Evolutionary conservation across 2,329 filamentous ascomycete species (phyloP).

Genomic region (Emmonsia crescens): DNA sequence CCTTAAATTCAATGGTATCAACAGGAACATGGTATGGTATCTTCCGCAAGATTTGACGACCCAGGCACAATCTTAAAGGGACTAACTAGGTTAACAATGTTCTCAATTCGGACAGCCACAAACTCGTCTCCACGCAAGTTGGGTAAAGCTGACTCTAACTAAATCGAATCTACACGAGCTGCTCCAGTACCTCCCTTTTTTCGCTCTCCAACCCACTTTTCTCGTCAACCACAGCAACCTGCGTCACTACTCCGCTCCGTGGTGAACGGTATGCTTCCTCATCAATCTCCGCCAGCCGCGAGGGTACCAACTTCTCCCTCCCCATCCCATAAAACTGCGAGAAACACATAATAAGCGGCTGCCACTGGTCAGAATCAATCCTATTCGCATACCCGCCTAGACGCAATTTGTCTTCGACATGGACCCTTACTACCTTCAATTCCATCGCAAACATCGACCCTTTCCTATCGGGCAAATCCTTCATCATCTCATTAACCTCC

Average conservation of each 20-base stretch:
- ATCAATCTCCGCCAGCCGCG: background rate
- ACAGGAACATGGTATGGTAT: too few species aligned
- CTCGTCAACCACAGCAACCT: background rate
- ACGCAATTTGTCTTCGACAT: constrained; percentile 25
- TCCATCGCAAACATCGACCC: constrained; percentile 26
- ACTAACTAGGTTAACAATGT: background rate
- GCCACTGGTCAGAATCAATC: constrained; percentile 35
- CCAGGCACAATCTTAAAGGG: too few species aligned
- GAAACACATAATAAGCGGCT: constrained; percentile 37
- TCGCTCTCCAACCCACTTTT: background rate
- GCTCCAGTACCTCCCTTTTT: background rate
- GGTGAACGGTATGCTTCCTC: background rate
- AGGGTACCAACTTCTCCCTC: constrained; percentile 4
- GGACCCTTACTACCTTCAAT: constrained; percentile 27
- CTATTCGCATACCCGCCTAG: constrained; percentile 30
- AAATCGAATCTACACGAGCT: background rate
- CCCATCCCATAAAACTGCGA: constrained; percentile 33
- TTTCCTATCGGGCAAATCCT: constrained; percentile 19
- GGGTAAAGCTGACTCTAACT: background rate
- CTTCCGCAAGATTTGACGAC: background rate
- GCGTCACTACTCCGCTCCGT: background rate
- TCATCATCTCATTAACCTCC: constrained; percentile 22
- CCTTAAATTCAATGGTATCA: background rate
- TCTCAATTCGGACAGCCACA: background rate
- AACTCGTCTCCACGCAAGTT: background rate